Base-by-base conservation (phyloP, 441 rosid genomes). In the Pelargonium fulgidum region DNA sequence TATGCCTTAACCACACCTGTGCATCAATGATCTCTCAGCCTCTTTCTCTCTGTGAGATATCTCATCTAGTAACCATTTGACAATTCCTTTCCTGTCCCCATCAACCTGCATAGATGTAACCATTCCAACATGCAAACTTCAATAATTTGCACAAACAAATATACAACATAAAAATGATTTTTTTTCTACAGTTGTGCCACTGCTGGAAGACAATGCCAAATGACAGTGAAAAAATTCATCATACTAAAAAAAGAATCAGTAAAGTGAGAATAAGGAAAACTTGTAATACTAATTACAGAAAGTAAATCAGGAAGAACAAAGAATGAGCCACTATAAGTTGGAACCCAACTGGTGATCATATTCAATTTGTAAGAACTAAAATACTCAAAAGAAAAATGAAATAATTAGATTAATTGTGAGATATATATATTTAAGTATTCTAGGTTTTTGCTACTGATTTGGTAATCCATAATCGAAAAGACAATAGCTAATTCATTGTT, bases 21-120 rank as follows among this genome's bases (percentile, higher is more conserved):
- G 89, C 89, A 87, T 87, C 72, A 85, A 76, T 64, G 92, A 87
- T 64, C 89, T 85, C 78, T 87, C 87, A 72, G 92, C 89, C 72
- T 83, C 92, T 65, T 78, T 87, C 80, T 87, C 92, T 73, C 82
- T 75, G 50, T 7, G 80, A 69, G 83, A 77, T 76, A 85, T 87
- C 78, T 87, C 89, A 64, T 87, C 88, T 42, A 87, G 87, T 62
- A 87, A 62, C 92, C 92, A 85, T 78, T 85, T 85, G 70, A 83
- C 78, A 42, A 81, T 67, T 69, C 75, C 81, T 67, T 78, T 82
- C 67, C 63, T 76, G 61, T 75, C 65, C 67, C 78, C 84, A 71
- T 73, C 72, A 76, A 58, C 75, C 88, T 85, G 76, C 73, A 70
- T 6, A 62, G 48, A 64, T 63, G 41, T 20, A 33, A 68, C 45